Base-by-base conservation (phyloP, 495 filamentous ascomycete genomes). In the Cenococcum geophilum region DNA sequence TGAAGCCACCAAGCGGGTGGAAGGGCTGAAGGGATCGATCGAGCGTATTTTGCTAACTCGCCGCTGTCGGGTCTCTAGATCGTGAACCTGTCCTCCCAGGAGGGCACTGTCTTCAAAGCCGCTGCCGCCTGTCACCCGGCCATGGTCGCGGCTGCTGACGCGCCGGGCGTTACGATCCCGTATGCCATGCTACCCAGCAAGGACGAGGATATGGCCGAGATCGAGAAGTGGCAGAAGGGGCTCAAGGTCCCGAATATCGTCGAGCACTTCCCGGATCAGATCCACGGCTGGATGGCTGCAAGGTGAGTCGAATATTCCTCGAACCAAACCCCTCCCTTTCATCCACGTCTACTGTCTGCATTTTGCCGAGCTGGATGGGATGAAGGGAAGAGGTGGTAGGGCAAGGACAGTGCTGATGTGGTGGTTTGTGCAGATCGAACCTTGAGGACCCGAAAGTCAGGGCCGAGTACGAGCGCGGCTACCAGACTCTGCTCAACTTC, bases 231-330 rank as follows among this genome's bases (percentile, higher is more conserved):
- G 70, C 81, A 88, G 73, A 76, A 78, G 49, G 83, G 82, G 14
- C 73, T 95, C 64, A 80, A 78, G 68, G 80, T 79, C 12, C 77
- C 84, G 57, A 86, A 91, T 66, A 78, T 89, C 68, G 83, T 96
- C 20, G 87, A 93, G 82, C 92, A 80, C 35, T 96, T 89, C 68
- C 61, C 73, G 10, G 85, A 88, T 63, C 89, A 95, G 80, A 82
- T 95, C 51, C 91, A 96, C 75, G 91, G 91, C 32, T 96, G 85
- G 83, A 95, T 96, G 91, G 89, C 88, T 20, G 91, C 91, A 5
- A 77, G 88, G 59, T 51, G 12, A 51, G 48, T 51, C 20, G 10
- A 47, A n/a, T 16, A n/a, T 22, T 49, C 45, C 12, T 49, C n/a
- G n/a, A n/a, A n/a, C n/a, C n/a, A n/a, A n/a, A n/a, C n/a, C n/a